phyloP scores from a whole-genome alignment of 345 rosid species.

The Chamaenerion angustifolium region DNA sequence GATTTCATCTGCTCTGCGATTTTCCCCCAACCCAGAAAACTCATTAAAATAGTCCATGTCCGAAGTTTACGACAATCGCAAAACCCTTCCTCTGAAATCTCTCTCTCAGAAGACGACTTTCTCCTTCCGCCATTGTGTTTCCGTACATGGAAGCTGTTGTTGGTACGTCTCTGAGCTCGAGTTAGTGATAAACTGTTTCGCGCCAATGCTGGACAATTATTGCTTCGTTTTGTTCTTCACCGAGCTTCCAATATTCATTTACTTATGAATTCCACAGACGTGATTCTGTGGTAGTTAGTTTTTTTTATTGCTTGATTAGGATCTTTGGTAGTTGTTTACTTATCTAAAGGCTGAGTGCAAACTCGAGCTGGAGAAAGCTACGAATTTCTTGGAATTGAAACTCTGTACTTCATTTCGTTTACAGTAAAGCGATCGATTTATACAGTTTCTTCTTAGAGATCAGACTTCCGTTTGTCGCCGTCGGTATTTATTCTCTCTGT shows the following conservation, averaged over 20 bases:
- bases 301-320: neutral
- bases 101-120: neutral
- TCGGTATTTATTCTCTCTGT: too few species aligned
- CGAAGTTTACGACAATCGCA: neutral
- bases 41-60: neutral
- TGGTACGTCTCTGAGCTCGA: conserved; percentile 21
- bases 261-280: neutral
- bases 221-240: too few species aligned
- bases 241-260: neutral
- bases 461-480: too few species aligned
- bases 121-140: conserved; percentile 44
- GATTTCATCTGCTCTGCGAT: too few species aligned
- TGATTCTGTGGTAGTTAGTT: neutral
- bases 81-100: conserved; percentile 3
- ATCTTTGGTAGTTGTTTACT: neutral
- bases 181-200: neutral
- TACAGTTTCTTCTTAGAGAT: too few species aligned
- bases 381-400: neutral
- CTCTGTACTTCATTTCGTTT: neutral
- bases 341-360: neutral
- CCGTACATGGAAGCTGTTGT: conserved; percentile 91
- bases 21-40: too few species aligned
- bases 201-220: too few species aligned
- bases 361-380: too few species aligned
- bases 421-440: too few species aligned